Base-by-base conservation (phyloP, 2,329 filamentous ascomycete genomes). In the Fusarium sp. region DNA sequence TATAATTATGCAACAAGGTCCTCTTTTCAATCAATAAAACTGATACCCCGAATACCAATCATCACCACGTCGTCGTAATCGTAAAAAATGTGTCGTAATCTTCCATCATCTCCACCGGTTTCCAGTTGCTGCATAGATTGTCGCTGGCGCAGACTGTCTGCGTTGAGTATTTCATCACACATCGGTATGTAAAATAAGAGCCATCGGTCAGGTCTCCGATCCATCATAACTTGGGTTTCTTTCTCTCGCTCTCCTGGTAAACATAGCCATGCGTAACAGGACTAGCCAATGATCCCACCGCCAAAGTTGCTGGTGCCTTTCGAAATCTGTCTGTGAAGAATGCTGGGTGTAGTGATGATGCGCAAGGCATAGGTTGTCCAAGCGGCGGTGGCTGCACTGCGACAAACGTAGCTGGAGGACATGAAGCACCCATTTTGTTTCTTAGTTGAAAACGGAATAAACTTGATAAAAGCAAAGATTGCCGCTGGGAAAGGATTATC, bases 251-350 rank as follows among this genome's bases (percentile, higher is more conserved):
- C 65, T 85, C 83, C 60, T 85, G 84, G 69, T 87, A 89, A n/a
- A 85, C 80, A 72, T 91, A 91, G 2, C 88, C 88, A 41, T 85
- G 80, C 18, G 87, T 87, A 5, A 89, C 84, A 0, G 88, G 88
- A 64, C 77, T 88, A 11, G 70, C 73, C 15, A 62, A 8, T 15
- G 56, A 26, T 13, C 56, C 72, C 8, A 64, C 55, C 26, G 72
- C 74, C 61, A 69, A 61, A 40, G 60, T 71, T 23, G 84, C 81
- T 7, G 88, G 85, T 4, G 85, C 83, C 71, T 84, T 86, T 60
- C 85, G 85, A 51, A 92, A 79, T 52, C 84, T 83, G 31, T 87
- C 82, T 0, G 91, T 91, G 80, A 94, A 93, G 80, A 94, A 94
- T 2, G 93, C 91, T 0, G 92, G 92, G 70, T 94, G 92, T 28